These are phyloP conservation scores for Dendrobium chrysotoxum DNA, from an alignment of 106 monocot species.

Conservation along the genomic window DNA sequence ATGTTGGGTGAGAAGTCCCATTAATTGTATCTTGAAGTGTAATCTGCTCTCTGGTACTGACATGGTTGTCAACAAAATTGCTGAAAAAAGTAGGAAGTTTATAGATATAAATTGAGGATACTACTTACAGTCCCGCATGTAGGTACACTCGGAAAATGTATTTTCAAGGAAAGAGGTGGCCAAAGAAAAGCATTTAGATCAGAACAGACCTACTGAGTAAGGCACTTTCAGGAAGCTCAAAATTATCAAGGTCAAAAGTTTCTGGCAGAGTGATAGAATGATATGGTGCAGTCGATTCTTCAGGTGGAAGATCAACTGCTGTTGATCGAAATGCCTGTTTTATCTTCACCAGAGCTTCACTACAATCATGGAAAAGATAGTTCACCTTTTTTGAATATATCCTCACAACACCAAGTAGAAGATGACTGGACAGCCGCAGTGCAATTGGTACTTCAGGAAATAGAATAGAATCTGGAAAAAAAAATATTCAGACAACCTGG, in stretches of 20 bases:
- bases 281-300: slow-evolving; percentile 98
- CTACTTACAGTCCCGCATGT: too few relatives aligned
- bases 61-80: slow-evolving; percentile 87
- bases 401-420: slow-evolving; percentile 94
- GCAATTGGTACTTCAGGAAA: slow-evolving; percentile 98
- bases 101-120: not conserved
- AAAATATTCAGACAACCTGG: not conserved
- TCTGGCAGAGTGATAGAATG: slow-evolving; percentile 98
- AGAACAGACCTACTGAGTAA: slow-evolving; percentile 57
- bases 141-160: too few relatives aligned
- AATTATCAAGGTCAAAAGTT: slow-evolving; percentile 99
- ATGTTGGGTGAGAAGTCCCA: slow-evolving; percentile 51
- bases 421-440: slow-evolving; percentile 92
- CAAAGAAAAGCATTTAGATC: not conserved
- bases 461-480: slow-evolving; percentile 86
- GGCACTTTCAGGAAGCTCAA: slow-evolving; percentile 82
- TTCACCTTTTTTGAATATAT: slow-evolving; percentile 99
- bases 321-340: slow-evolving; percentile 97
- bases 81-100: slow-evolving; percentile 23
- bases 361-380: slow-evolving; percentile 98
- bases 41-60: slow-evolving; percentile 95
- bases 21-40: slow-evolving; percentile 86
- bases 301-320: slow-evolving; percentile 95
- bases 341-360: slow-evolving; percentile 88
- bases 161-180: too few relatives aligned